phyloP scores from a whole-genome alignment of 1,139 yeast species.

The Blastobotrys niveus region DNA sequence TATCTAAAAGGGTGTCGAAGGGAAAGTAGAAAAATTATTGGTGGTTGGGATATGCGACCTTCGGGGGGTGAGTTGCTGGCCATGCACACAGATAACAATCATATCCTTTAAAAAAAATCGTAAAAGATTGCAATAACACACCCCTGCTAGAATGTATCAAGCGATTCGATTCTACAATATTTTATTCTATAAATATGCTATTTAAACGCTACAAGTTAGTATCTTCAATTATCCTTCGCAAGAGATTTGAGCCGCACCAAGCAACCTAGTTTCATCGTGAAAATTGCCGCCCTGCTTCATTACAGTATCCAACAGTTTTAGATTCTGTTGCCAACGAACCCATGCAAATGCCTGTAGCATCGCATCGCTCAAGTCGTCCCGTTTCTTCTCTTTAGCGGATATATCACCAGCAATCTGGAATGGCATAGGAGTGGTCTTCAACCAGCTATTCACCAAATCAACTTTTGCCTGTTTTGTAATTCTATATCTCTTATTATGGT shows the following conservation, averaged over 20 bases:
- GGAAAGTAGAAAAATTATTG: not conserved
- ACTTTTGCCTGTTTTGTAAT: constrained; percentile 19
- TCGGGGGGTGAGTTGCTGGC: not conserved
- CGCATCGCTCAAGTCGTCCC: constrained; percentile 57
- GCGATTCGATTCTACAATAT: no score
- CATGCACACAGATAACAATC: no score
- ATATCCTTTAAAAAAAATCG: no score
- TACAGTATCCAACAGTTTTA: not conserved
- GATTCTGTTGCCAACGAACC: constrained; percentile 43
- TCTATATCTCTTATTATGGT: constrained; percentile 15
- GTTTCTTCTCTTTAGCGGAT: constrained; percentile 7
- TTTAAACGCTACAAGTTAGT: no score
- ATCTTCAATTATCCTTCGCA: no score
- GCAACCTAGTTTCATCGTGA: no score
- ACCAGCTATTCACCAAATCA: constrained; percentile 24
- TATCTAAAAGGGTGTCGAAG: not conserved
- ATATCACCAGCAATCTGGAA: constrained; percentile 7
- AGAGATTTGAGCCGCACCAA: no score
- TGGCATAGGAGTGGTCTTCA: constrained; percentile 9
- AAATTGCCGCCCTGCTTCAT: no score
- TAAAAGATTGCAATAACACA: no score
- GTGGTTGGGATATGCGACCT: not conserved
- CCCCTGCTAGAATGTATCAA: no score
- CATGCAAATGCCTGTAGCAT: constrained; percentile 53
- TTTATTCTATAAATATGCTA: no score